A percentile compares a stretch with the other conserved stretches of the same genome.
Conservation (phyloP, 306 rosid genomes). For the Vigna unguiculata region DNA sequence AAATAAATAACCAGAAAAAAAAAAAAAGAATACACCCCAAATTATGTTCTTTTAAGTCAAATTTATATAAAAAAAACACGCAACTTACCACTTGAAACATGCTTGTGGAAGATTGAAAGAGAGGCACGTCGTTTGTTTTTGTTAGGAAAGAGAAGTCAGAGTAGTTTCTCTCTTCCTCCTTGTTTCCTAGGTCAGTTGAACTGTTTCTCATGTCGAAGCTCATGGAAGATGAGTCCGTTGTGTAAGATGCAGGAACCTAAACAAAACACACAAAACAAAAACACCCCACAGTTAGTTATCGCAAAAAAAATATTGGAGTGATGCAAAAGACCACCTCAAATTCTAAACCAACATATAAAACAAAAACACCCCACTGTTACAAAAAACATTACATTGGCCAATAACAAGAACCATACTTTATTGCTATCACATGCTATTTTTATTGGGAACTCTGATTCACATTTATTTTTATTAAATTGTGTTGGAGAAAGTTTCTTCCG, state of each 20-base stretch:
- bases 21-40: neutral
- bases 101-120: conserved; percentile 59
- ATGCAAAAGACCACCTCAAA: neutral
- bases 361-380: conserved; percentile 22
- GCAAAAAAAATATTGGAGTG: neutral
- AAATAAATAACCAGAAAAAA: neutral
- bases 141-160: conserved; percentile 66
- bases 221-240: conserved; percentile 58
- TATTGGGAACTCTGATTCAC: too few species aligned
- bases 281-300: conserved; percentile 15
- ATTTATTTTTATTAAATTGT: too few species aligned
- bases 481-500: too few species aligned
- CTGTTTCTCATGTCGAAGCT: conserved; percentile 48
- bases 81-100: conserved; percentile 57
- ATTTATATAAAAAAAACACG: neutral
- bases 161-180: conserved; percentile 50
- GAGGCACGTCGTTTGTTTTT: conserved; percentile 47
- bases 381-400: neutral
- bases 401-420: too few species aligned
- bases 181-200: conserved; percentile 45
- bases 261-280: conserved; percentile 12
- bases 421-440: too few species aligned
- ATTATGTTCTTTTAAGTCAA: conserved; percentile 1
- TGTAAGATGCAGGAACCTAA: conserved; percentile 68
- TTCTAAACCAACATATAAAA: conserved; percentile 42